phyloP scores from a whole-genome alignment of 2,329 filamentous ascomycete species.

The Fusarium pseudoanthophilum region DNA sequence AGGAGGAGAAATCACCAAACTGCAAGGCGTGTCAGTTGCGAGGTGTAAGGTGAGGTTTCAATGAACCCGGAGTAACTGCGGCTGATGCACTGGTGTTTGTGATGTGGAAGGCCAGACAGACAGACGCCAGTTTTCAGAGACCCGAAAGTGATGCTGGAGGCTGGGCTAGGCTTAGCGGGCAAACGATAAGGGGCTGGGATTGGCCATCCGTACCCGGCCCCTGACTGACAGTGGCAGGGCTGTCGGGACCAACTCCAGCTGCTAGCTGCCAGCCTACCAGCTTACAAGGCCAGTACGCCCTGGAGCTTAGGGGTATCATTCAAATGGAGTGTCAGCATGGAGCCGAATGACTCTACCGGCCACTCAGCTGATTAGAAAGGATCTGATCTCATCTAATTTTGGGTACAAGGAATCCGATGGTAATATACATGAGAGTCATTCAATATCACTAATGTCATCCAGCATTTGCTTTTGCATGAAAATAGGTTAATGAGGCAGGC shows the following conservation, averaged over 20 bases:
- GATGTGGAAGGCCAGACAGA: constrained; percentile 43
- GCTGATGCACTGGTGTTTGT: constrained; percentile 40
- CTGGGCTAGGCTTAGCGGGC: constrained; percentile 51
- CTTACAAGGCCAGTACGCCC: constrained; percentile 17
- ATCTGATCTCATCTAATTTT: background rate
- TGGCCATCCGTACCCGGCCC: constrained; percentile 11
- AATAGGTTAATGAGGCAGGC: background rate
- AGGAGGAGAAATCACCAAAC: constrained; percentile 27
- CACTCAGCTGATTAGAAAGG: background rate
- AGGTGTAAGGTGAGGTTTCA: constrained; percentile 42
- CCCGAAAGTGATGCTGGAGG: constrained; percentile 6
- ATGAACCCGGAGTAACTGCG: constrained; percentile 45
- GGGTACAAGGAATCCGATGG: background rate
- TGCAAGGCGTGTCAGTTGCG: constrained; percentile 35
- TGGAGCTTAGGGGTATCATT: constrained; percentile 13
- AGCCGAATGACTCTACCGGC: constrained; percentile 38
- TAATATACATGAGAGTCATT: background rate
- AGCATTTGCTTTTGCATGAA: background rate
- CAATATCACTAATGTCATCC: background rate
- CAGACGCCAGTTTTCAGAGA: constrained; percentile 23
- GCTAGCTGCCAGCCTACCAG: constrained; percentile 29
- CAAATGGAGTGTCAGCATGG: background rate
- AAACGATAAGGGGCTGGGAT: constrained; percentile 15
- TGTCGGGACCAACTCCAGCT: constrained; percentile 14
- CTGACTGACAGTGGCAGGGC: constrained; percentile 34